Base-by-base conservation (phyloP, 208 protist species). In the Vickermania ingenoplastis region DNA sequence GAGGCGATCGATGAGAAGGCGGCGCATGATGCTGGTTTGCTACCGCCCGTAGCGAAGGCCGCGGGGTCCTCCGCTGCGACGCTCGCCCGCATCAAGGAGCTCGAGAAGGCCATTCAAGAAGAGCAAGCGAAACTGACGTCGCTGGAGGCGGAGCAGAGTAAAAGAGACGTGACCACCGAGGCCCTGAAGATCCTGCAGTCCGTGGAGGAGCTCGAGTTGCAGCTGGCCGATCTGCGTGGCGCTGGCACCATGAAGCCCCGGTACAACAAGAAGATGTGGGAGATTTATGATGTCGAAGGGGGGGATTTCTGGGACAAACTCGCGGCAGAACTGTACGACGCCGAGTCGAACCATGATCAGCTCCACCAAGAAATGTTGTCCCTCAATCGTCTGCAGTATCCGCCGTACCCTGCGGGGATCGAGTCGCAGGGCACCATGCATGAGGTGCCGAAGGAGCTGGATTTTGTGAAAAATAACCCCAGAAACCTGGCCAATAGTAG, bases 331-430 rank as follows among this genome's bases (percentile, higher is more conserved):
- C 63, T 91, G 25, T 93, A 89, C 73, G 81, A 93, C 61, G 77
- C 80, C 23, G 80, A 91, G 57, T 61, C 69, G 4, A 55, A 51
- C 60, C 77, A 81, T 23, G 83, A 93, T 65, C 69, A 93, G 65
- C 65, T 88, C 26, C 66, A 74, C 51, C 75, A 79, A 64, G 81
- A 63, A 4, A 31, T 93, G 29, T 69, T 93, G 45, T 63, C 80
- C 7, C 75, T 93, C 24, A 93, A 93, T 61, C 78, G 81, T 25
- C 67, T 93, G 14, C 86, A 93, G 67, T 90, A 83, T 70, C 80
- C 81, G 45, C 86, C 86, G 1, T 93, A 93, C 67, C 82, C 71
- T 1, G 81, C 86, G 2, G 86, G 82, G 28, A 65, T 77, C 26
- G 86, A 93, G 61, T 72, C 73, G 1, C 7, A 45, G 7, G 80